A percentile compares a stretch with the other conserved stretches of the same genome.
Conservation (phyloP, 768 basidiomycete species). For the Termitomyces titanicus region DNA sequence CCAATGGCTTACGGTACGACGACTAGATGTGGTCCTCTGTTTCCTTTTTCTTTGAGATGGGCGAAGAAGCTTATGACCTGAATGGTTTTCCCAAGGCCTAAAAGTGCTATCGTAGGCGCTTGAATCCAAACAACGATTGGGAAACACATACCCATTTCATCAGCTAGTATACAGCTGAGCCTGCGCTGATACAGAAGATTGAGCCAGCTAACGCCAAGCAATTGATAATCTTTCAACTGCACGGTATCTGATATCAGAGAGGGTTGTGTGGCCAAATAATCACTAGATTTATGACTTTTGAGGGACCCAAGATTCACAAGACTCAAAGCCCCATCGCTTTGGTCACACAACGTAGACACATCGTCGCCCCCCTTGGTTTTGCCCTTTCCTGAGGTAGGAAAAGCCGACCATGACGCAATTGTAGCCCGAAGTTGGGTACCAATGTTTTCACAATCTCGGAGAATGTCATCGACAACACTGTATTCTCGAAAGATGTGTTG, state of each 20-base stretch:
- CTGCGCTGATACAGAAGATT: slow-evolving; percentile 77
- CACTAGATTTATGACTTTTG: slow-evolving; percentile 40
- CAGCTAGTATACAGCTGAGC: slow-evolving; percentile 93
- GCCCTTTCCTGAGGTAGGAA: slow-evolving; percentile 33
- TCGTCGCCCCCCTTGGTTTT: slow-evolving; percentile 32
- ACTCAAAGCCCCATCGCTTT: slow-evolving; percentile 62
- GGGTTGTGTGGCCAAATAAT: slow-evolving; percentile 79
- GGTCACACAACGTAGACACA: slow-evolving; percentile 25
- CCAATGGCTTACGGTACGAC: slow-evolving; percentile 81
- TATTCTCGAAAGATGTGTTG: slow-evolving; percentile 82
- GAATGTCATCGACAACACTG: slow-evolving; percentile 81
- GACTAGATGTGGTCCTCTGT: slow-evolving; percentile 84
- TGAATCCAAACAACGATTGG: background rate
- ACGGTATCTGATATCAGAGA: slow-evolving; percentile 60
- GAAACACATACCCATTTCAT: slow-evolving; percentile 88
- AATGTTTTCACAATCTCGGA: slow-evolving; percentile 85
- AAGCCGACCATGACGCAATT: slow-evolving; percentile 73
- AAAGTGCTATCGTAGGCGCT: background rate
- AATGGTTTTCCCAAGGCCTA: slow-evolving; percentile 97
- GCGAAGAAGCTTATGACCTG: slow-evolving; percentile 98
- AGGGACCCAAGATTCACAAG: slow-evolving; percentile 44
- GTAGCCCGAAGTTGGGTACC: slow-evolving; percentile 69
- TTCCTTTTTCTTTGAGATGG: slow-evolving; percentile 75
- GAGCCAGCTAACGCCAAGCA: slow-evolving; percentile 98
- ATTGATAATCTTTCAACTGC: slow-evolving; percentile 91